Conservation (phyloP, 2,329 filamentous ascomycete genomes). For the Trichoderma guizhouense region DNA sequence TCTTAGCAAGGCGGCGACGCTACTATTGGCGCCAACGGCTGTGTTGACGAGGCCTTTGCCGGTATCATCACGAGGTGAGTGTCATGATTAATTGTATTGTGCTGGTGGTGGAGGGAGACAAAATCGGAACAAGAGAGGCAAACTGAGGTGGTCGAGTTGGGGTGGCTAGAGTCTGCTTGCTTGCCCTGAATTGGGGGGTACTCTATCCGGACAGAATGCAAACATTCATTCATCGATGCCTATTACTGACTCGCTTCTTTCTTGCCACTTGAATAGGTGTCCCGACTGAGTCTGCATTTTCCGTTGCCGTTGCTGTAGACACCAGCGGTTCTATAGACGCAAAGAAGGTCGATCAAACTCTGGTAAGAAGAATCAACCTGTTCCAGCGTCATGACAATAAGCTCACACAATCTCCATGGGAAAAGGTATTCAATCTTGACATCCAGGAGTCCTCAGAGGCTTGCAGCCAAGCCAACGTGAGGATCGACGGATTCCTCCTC, state of each 20-base stretch:
- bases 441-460: slow-evolving; percentile 11
- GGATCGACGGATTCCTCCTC: slow-evolving; percentile 13
- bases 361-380: slow-evolving; percentile 1
- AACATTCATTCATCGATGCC: neutral
- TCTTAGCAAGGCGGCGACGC: slow-evolving; percentile 9
- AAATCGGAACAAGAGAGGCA: neutral
- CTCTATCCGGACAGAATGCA: neutral
- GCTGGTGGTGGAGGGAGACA: neutral
- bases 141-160: neutral
- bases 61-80: neutral
- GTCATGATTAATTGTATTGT: neutral
- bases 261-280: neutral
- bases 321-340: neutral
- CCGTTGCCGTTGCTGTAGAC: slow-evolving; percentile 7
- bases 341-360: neutral
- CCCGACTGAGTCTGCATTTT: neutral
- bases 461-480: slow-evolving; percentile 8
- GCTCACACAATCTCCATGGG: neutral
- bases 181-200: neutral
- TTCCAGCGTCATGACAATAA: too few relatives aligned
- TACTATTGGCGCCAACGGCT: slow-evolving; percentile 11
- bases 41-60: slow-evolving; percentile 7
- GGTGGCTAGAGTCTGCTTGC: neutral
- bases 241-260: neutral
- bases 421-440: slow-evolving; percentile 13